Evolutionary conservation across 129 eudicot species (phyloP), one percentile per base, ranked within the genome.

Genomic region (Helianthus annuus): DNA sequence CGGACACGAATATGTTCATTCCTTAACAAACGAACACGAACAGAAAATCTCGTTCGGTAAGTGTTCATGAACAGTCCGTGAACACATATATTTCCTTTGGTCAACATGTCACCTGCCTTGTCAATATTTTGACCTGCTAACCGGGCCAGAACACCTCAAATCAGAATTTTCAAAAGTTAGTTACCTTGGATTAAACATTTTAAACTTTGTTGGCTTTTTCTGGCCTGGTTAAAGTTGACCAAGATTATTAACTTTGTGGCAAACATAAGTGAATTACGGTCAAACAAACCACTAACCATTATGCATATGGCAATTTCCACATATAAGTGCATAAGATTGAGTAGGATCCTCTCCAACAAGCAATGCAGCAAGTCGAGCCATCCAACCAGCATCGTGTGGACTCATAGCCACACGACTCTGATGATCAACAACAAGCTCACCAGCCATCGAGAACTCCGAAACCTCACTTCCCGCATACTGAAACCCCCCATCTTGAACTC

Each of bases 311-410:
- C 98, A 94, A 83, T 83, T 86, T 44, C 98, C 96, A 71, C 97
- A 94, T 40, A 94, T 94, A 40, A 90, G 93, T 54, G 98, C 98
- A 72, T 83, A 90, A 68, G 96, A 90, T 64, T 88, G 96, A 16
- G 97, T 82, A 5, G 97, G 98, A 73, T 94, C 98, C 91, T 94
- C 98, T 36, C 98, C 98, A 64, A 94, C 98, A 24, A 94, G 96
- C 83, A 94, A 79, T 39, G 98, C 98, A 8, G 97, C 98, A 80
- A 94, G 65, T 57, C 91, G 83, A 16, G 98, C 90, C 72, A 94
- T 55, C 98, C 98, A 94, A 48, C 98, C 96, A 24, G 93, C 88
- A 74, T 86, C 95, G 42, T 84, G 78, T 13, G 96, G 56, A 72
- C 13, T 68, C 19, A 65, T 48, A 54, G 83, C 85, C 48, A 81